phyloP scores from a whole-genome alignment of 306 rosid species.

The peach (Prunus persica) region Prunus_persica_NCBIv2 NC_034014.1:647001-647500 shows the following conservation, averaged over 20 bases:
- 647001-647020: constrained; percentile 54
- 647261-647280: neutral
- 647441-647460: too few relatives aligned
- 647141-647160: constrained; percentile 47
- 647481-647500: too few relatives aligned
- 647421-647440: too few relatives aligned
- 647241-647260: neutral
- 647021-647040: constrained; percentile 50
- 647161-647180: constrained; percentile 38
- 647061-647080: constrained; percentile 51
- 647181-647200: constrained; percentile 40
- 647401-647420: too few relatives aligned
- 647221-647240: constrained; percentile 11
- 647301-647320: neutral
- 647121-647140: constrained; percentile 35
- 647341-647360: neutral
- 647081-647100: constrained; percentile 36
- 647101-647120: constrained; percentile 42
- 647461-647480: too few relatives aligned
- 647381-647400: neutral
- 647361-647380: neutral
- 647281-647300: neutral
- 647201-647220: constrained; percentile 24
- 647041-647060: constrained; percentile 50
- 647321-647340: neutral